Base-by-base conservation (phyloP, 2,329 filamentous ascomycete genomes). In the Pseudogymnoascus sp. region DNA sequence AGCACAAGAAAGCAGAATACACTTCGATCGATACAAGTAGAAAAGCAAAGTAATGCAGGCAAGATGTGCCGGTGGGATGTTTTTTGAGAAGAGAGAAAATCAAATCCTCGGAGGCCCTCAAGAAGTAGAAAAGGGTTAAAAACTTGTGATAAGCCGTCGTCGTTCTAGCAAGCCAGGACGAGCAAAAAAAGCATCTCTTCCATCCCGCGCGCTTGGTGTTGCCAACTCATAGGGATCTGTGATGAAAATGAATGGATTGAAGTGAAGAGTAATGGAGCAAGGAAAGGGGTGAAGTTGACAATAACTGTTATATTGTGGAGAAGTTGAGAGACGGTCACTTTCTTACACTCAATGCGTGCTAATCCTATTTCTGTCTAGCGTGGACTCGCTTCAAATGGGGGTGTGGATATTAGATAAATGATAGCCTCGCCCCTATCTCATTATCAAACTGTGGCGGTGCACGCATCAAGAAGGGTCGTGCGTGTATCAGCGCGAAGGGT, bases 141-240 rank as follows among this genome's bases (percentile, higher is more conserved):
- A 56, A 26, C 50, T 26, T 33, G 50, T 14, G 50, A 56, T 22
- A 56, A 56, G 26, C 28, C 16, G 50, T 33, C 50, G 50, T 35
- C 50, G 50, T 56, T 56, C 50, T 56, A 56, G 50, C 50, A 56
- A 56, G 50, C 50, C 50, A 56, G 50, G 50, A 35, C 28, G 28
- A 56, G 50, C 50, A 33, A 56, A 56, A 56, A 35, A 35, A 56
- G 50, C 50, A 56, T 56, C 28, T 56, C 16, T 56, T 35, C 28
- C 50, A 56, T 35, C 50, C n/a, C 28, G 28, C n/a, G 33, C 28
- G 28, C 16, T 22, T 56, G 50, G 12, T 33, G 3, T 8, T 22
- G 50, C 14, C 28, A 35, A 56, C 50, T 22, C 50, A 56, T 56
- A 33, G 28, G 28, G 50, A 35, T 56, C 24, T 56, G 26, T 56